Conservation (phyloP, 768 basidiomycete genomes). For the Mrakia hoshinonis region DNA sequence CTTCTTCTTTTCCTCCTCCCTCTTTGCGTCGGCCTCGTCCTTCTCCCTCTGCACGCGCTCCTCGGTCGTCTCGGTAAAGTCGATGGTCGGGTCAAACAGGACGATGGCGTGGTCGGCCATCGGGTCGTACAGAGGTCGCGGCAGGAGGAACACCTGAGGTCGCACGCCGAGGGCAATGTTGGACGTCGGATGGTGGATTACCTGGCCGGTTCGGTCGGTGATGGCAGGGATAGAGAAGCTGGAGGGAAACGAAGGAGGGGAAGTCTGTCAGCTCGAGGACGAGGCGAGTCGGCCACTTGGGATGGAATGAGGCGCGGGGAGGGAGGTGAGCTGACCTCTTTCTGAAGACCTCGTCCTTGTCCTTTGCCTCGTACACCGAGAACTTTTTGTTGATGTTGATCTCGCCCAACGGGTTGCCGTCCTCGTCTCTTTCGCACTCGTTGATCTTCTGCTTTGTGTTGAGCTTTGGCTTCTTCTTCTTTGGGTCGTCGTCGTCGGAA, state of each 20-base stretch:
- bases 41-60: conserved; percentile 65
- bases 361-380: conserved; percentile 16
- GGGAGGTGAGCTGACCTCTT: not conserved
- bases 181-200: conserved; percentile 52
- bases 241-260: not conserved
- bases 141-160: conserved; percentile 66
- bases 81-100: conserved; percentile 89
- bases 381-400: conserved; percentile 32
- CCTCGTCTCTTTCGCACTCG: conserved; percentile 24
- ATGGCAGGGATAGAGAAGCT: conserved; percentile 73
- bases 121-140: conserved; percentile 89
- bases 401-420: conserved; percentile 28
- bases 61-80: conserved; percentile 82
- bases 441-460: conserved; percentile 21
- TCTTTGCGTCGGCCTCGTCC: conserved; percentile 53
- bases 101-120: conserved; percentile 98
- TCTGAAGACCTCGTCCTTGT: conserved; percentile 20
- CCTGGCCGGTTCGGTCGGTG: conserved; percentile 48
- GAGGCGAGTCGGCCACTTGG: not conserved
- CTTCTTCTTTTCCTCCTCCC: conserved; percentile 49
- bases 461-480: conserved; percentile 22
- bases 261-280: too few relatives aligned
- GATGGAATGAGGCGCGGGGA: not conserved
- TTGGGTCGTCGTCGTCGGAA: conserved; percentile 14
- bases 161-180: conserved; percentile 76